A percentile compares a stretch with the other conserved stretches of the same genome.
These are phyloP conservation scores for Ustilago trichophora DNA, from an alignment of 1,284 basidiomycete genomes.

Conservation along the genomic window DNA sequence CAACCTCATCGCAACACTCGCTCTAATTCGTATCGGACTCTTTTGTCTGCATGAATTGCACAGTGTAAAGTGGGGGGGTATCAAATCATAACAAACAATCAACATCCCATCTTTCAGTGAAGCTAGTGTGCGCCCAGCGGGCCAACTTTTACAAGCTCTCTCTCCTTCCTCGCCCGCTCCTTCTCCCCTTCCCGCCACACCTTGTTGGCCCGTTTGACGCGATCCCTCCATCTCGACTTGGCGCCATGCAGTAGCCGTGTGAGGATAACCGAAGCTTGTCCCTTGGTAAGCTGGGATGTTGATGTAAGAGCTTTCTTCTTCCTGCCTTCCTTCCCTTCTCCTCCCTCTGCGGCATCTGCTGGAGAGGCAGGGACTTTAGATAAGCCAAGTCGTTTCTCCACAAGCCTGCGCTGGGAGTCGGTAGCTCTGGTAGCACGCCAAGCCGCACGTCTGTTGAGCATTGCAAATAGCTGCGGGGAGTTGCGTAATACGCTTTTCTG, in stretches of 20 bases:
- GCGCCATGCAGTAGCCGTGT: conserved; percentile 49
- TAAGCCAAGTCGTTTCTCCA: conserved; percentile 72
- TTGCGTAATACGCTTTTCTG: conserved; percentile 71
- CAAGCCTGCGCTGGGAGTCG: conserved; percentile 73
- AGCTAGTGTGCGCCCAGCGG: too few species aligned
- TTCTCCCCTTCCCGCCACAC: conserved; percentile 24
- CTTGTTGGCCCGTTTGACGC: conserved; percentile 38
- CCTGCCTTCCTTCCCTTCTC: too few species aligned
- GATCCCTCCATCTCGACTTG: conserved; percentile 44
- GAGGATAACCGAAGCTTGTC: conserved; percentile 50
- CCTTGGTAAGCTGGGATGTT: conserved; percentile 41
- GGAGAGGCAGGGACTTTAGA: conserved; percentile 2
- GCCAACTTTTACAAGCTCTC: conserved; percentile 48
- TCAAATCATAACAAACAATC: too few species aligned
- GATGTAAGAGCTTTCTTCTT: conserved; percentile 39
- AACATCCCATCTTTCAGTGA: too few species aligned
- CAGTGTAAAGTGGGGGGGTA: too few species aligned
- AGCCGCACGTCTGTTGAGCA: conserved; percentile 68
- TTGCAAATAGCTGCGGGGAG: conserved; percentile 39
- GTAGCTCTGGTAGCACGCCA: conserved; percentile 80
- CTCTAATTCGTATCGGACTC: too few species aligned
- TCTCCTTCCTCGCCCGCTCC: conserved; percentile 31
- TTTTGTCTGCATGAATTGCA: too few species aligned
- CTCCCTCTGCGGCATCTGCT: too few species aligned
- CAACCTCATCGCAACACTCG: too few species aligned